A percentile compares a stretch with the other conserved stretches of the same genome.
Conservation (phyloP, 2,329 filamentous ascomycete genomes). For the Botrytis hyacinthi region DNA sequence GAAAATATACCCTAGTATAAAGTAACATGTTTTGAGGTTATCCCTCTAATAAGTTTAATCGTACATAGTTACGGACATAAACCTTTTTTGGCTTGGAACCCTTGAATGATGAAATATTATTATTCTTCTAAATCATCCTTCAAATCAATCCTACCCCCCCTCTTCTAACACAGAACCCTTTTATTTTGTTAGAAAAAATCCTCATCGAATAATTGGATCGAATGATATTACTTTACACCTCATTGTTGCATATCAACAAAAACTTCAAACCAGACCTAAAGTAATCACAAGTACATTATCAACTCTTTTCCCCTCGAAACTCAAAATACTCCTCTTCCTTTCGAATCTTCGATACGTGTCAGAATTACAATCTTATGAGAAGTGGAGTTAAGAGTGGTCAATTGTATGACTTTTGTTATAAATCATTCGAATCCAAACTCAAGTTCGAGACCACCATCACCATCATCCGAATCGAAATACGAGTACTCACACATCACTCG, state of each 20-base stretch:
- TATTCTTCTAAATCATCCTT: background rate
- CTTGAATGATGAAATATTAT: background rate
- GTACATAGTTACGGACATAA: background rate
- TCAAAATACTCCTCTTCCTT: background rate
- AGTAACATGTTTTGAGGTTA: background rate
- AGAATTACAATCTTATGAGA: background rate
- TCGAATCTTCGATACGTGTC: background rate
- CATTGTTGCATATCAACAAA: background rate
- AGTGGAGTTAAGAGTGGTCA: slow-evolving; percentile 4
- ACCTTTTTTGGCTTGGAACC: background rate
- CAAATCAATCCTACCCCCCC: background rate
- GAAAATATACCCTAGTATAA: background rate
- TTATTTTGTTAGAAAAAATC: background rate
- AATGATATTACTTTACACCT: slow-evolving; percentile 8
- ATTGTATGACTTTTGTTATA: background rate
- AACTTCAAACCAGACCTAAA: background rate
- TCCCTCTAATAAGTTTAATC: background rate
- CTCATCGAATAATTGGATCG: background rate
- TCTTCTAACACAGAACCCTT: background rate
- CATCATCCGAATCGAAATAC: background rate
- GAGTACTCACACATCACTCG: background rate
- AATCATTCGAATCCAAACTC: background rate
- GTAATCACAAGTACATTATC: background rate
- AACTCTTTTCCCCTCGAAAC: background rate
- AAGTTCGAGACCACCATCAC: background rate